These are phyloP conservation scores for Coniella lustricola DNA, from an alignment of 2,329 filamentous ascomycete genomes.

Conservation along the genomic window DNA sequence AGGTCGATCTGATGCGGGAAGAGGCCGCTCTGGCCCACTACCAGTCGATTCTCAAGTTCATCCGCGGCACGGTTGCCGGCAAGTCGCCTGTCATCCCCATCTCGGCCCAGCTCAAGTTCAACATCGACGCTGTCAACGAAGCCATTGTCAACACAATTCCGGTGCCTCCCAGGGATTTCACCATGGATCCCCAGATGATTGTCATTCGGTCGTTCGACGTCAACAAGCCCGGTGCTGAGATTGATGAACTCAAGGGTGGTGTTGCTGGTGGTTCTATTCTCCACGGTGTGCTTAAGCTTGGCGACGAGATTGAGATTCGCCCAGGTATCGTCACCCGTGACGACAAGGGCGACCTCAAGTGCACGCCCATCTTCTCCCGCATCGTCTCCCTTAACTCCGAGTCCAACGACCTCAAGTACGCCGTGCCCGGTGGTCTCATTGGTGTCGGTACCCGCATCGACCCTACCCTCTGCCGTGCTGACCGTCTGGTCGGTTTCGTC, in stretches of 20 bases:
- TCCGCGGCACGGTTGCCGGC: conserved; percentile 92
- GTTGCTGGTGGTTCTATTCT: conserved; percentile 96
- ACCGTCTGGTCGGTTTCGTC: conserved; percentile 97
- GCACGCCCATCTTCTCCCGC: conserved; percentile 93
- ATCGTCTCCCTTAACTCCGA: conserved; percentile 95
- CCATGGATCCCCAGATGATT: conserved; percentile 92
- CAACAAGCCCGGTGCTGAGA: conserved; percentile 98
- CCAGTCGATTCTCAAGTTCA: conserved; percentile 97
- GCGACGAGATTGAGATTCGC: conserved; percentile 96
- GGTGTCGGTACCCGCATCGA: conserved; percentile 98
- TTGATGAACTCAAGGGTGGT: conserved; percentile 96
- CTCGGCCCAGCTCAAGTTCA: conserved; percentile 96
- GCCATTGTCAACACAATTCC: conserved; percentile 93
- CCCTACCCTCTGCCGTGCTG: conserved; percentile 94
- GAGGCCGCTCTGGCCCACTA: conserved; percentile 91
- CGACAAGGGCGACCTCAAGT: conserved; percentile 87
- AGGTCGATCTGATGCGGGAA: conserved; percentile 97
- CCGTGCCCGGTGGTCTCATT: conserved; percentile 93
- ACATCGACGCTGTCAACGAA: conserved; percentile 97
- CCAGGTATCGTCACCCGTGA: conserved; percentile 98
- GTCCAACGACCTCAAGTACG: conserved; percentile 97
- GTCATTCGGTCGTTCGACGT: conserved; percentile 99
- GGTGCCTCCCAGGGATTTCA: conserved; percentile 84
- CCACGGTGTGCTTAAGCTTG: conserved; percentile 92
- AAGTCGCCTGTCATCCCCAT: conserved; percentile 95